Percentiles rank a stretch among this genome's conserved stretches.
Conservation (phyloP, 805 yeast genomes). For the Suhomyces xylopsoci region DNA sequence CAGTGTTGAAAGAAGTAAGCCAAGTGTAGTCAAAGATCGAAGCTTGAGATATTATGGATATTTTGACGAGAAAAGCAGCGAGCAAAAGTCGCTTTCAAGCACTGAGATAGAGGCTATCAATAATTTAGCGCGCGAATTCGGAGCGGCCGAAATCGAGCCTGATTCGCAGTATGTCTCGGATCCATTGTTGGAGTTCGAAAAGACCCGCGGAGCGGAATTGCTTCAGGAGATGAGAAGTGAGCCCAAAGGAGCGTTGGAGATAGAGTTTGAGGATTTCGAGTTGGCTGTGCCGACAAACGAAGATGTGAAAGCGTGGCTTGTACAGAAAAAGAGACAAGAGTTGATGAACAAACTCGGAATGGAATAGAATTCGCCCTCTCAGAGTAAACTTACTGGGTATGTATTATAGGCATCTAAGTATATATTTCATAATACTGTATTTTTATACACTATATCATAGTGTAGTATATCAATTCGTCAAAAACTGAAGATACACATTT, state of each 20-base stretch:
- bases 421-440: no score
- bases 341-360: slow-evolving; percentile 35
- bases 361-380: background rate
- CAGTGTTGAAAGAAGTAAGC: slow-evolving; percentile 14
- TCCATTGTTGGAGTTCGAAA: slow-evolving; percentile 28
- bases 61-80: slow-evolving; percentile 22
- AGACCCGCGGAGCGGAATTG: slow-evolving; percentile 19
- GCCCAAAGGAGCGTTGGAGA: slow-evolving; percentile 1
- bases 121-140: slow-evolving; percentile 12
- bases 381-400: no score
- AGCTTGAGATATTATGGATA: slow-evolving; percentile 43
- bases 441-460: no score
- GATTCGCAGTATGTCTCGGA: slow-evolving; percentile 5
- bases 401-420: no score
- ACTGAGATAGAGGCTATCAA: slow-evolving; percentile 8
- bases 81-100: background rate
- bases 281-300: slow-evolving; percentile 26
- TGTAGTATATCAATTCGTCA: no score
- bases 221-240: slow-evolving; percentile 7
- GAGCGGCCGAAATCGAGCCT: slow-evolving; percentile 5
- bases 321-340: slow-evolving; percentile 43
- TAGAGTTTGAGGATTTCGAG: slow-evolving; percentile 16
- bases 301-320: slow-evolving; percentile 46
- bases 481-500: no score
- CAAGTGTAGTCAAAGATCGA: slow-evolving; percentile 18